Base-by-base conservation (phyloP, 1,284 basidiomycete species). In the Caloboletus firmus region DNA sequence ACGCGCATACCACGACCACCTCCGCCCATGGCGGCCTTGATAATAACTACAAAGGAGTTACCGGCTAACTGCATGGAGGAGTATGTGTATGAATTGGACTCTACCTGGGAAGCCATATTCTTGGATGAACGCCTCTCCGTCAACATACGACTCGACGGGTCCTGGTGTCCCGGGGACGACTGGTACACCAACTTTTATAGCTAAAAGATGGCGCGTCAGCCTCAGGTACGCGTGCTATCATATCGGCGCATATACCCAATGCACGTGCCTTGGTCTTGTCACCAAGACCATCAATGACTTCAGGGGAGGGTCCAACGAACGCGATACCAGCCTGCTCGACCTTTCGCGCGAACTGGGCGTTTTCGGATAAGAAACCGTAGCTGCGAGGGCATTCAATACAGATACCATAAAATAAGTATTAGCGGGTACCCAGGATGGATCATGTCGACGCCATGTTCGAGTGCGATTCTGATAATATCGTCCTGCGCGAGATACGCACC, bases 1-100 rank as follows among this genome's bases (percentile, higher is more conserved):
- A 98, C 95, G 72, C 96, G 91, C 96, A 99, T 99, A 60, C 96
- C 96, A 67, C 95, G 91, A 55, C 96, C 96, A 68, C 96, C 96
- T 62, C 96, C 96, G 56, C 96, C 96, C 93, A 98, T 97, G 24
- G 95, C 95, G 45, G 95, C 95, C 76, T 98, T 97, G 82, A 97
- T 95, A 71, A 96, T 95, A 46, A 95, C 92, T 89, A 55, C 6
- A 52, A 41, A 40, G 10, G 15, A 17, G 24, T 30, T 12, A 26
- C 49, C 22, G 13, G 34, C 8, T 32, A 42, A 52, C 26, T 34
- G 20, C 11, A 43, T 41, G 46, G n/a, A 45, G 32, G 26, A 43
- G 54, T 43, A 54, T 56, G 26, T 28, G 10, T 35, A 6, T 13
- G 24, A 24, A 45, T 44, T 45, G 68, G n/a, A 34, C 35, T 36